A percentile compares a stretch with the other conserved stretches of the same genome.
phyloP scores from a whole-genome alignment of 345 rosid genomes.

The Passiflora organensis region DNA sequence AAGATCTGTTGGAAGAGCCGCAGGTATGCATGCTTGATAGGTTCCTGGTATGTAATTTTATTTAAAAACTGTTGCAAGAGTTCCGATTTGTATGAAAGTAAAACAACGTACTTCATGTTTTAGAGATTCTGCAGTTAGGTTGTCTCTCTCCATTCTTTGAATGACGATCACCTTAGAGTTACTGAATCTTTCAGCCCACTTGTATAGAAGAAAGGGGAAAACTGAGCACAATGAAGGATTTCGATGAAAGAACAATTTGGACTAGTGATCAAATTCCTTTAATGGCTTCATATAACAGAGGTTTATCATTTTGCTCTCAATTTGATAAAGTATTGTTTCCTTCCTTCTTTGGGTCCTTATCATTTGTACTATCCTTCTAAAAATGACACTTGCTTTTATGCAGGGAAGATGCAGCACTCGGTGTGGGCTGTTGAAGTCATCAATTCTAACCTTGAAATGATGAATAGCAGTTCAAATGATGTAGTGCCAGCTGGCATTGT shows the following conservation, averaged over 20 bases:
- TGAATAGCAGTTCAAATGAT: slow-evolving; percentile 31
- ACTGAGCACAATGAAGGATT: slow-evolving; percentile 64
- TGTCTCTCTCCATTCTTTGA: background rate
- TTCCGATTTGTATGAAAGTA: too few species aligned
- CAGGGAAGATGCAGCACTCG: slow-evolving; percentile 96
- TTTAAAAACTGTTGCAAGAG: background rate
- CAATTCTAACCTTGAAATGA: slow-evolving; percentile 52
- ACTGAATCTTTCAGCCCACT: slow-evolving; percentile 43
- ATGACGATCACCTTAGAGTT: slow-evolving; percentile 5
- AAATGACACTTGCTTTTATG: slow-evolving; percentile 18
- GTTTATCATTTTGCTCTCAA: slow-evolving; percentile 31
- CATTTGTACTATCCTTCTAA: slow-evolving; percentile 2
- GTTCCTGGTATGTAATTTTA: too few species aligned
- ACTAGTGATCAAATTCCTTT: slow-evolving; percentile 71
- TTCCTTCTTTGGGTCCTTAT: slow-evolving; percentile 2
- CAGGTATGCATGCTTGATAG: slow-evolving; percentile 38
- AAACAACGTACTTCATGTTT: too few species aligned
- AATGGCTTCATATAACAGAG: slow-evolving; percentile 85
- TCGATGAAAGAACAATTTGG: slow-evolving; percentile 93
- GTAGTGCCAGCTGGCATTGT: slow-evolving; percentile 42
- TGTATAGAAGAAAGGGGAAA: slow-evolving; percentile 89
- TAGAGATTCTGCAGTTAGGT: slow-evolving; percentile 2
- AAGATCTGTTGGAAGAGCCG: slow-evolving; percentile 78
- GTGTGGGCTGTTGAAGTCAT: slow-evolving; percentile 75
- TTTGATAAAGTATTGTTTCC: background rate